Conservation (phyloP, 495 filamentous ascomycete genomes). For the Aspergillus conjunctus region DNA sequence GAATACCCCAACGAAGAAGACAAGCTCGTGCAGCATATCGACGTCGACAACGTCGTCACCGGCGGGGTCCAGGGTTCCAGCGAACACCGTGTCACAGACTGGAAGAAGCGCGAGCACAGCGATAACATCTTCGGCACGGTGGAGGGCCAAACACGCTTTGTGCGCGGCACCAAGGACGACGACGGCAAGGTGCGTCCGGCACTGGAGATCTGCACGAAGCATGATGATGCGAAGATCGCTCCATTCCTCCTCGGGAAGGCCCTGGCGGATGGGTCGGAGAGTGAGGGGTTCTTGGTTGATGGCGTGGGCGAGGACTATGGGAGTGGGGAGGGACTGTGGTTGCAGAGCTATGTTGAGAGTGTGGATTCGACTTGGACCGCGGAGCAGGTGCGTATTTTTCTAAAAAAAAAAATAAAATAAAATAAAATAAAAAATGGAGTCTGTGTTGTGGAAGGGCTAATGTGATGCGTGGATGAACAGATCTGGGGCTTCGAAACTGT, state of each 20-base stretch:
- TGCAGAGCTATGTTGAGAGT: conserved; percentile 53
- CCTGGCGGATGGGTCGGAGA: conserved; percentile 36
- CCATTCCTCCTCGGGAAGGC: conserved; percentile 48
- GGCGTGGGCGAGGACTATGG: conserved; percentile 38
- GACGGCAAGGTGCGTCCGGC: conserved; percentile 42
- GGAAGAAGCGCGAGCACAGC: conserved; percentile 64
- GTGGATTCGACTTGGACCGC: conserved; percentile 49
- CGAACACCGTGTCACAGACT: conserved; percentile 74
- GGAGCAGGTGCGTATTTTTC: conserved; percentile 44
- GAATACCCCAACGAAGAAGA: conserved; percentile 57
- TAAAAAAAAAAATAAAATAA: no score
- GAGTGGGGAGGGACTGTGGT: conserved; percentile 41
- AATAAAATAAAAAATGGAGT: no score
- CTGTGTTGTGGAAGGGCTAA: background rate
- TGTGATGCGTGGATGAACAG: conserved; percentile 23
- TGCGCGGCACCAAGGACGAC: conserved; percentile 40
- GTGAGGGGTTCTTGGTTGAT: conserved; percentile 45
- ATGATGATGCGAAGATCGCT: conserved; percentile 45
- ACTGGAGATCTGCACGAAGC: conserved; percentile 36
- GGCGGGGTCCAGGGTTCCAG: conserved; percentile 73
- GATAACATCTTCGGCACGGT: conserved; percentile 84
- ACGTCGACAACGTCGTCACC: conserved; percentile 76
- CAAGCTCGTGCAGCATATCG: conserved; percentile 63
- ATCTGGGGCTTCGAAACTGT: conserved; percentile 67
- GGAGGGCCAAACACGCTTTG: conserved; percentile 60